Conservation (phyloP, 495 filamentous ascomycete species). For the Neurospora sp. region DNA sequence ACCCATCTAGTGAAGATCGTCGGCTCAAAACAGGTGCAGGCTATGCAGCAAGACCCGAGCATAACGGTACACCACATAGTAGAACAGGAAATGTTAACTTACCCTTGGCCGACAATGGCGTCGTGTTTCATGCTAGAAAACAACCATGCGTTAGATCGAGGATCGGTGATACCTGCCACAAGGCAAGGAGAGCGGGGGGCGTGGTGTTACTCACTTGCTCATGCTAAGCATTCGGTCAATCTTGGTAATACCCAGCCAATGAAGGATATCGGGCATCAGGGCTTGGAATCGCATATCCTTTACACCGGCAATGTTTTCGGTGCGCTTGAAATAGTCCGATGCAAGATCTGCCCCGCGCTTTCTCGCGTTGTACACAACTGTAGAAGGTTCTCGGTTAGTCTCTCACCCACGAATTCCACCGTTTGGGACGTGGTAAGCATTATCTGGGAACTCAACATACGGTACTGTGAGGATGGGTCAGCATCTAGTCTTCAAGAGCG, state of each 20-base stretch:
- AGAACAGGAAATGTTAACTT: constrained; percentile 18
- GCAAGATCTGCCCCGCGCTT: constrained; percentile 77
- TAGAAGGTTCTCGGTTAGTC: constrained; percentile 20
- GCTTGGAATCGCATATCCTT: constrained; percentile 99
- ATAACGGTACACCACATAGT: neutral
- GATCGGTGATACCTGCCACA: neutral
- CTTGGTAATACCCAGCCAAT: constrained; percentile 98
- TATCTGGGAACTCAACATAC: constrained; percentile 23
- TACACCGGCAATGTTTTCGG: constrained; percentile 94
- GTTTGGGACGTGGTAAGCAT: neutral
- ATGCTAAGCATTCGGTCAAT: constrained; percentile 98
- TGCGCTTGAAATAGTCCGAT: constrained; percentile 95
- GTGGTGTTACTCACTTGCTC: constrained; percentile 62
- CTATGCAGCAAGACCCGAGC: constrained; percentile 4
- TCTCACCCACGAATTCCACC: neutral
- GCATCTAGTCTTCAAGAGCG: constrained; percentile 7
- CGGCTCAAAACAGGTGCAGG: constrained; percentile 1
- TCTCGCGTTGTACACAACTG: constrained; percentile 90
- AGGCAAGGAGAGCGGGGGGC: neutral
- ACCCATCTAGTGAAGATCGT: neutral
- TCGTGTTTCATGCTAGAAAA: constrained; percentile 85
- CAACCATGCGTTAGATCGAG: constrained; percentile 8
- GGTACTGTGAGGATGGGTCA: constrained; percentile 30
- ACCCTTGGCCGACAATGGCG: constrained; percentile 90
- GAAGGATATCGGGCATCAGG: constrained; percentile 96